phyloP scores from a whole-genome alignment of 2,329 filamentous ascomycete species.

The Magnaporthiopsis incrustans region DNA sequence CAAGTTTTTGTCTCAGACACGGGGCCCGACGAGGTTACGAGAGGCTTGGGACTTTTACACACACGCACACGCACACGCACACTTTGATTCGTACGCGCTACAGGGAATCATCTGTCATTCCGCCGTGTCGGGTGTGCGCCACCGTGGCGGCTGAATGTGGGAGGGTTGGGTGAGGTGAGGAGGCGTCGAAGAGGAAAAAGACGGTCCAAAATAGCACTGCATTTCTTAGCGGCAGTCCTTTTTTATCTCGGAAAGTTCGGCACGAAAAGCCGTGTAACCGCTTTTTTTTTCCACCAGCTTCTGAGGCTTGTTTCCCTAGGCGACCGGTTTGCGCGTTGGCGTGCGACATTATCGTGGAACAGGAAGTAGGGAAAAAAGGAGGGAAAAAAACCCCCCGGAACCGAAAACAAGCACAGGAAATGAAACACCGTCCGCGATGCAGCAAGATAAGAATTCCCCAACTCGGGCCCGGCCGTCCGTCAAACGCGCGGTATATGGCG shows the following conservation, averaged over 20 bases:
- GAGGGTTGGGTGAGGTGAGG: not conserved
- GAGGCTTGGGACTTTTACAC: no score
- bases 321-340: not conserved
- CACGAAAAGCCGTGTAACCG: not conserved
- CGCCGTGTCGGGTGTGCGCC: not conserved
- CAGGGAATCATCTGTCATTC: not conserved
- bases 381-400: no score
- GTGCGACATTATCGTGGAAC: not conserved
- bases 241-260: no score
- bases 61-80: no score
- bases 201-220: no score
- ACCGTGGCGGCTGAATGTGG: not conserved
- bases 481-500: not conserved
- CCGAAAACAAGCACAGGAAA: not conserved
- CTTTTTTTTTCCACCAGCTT: no score
- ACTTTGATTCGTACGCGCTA: no score
- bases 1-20: not conserved
- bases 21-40: not conserved
- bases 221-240: not conserved
- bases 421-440: no score
- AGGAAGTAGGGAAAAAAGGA: not conserved
- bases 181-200: not conserved
- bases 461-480: no score
- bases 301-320: not conserved
- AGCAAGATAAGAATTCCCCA: no score